A percentile compares a stretch with the other conserved stretches of the same genome.
These are phyloP conservation scores for Hyparrhenia diplandra DNA, from an alignment of 176 grass and related monocot genomes.

Conservation along the genomic window DNA sequence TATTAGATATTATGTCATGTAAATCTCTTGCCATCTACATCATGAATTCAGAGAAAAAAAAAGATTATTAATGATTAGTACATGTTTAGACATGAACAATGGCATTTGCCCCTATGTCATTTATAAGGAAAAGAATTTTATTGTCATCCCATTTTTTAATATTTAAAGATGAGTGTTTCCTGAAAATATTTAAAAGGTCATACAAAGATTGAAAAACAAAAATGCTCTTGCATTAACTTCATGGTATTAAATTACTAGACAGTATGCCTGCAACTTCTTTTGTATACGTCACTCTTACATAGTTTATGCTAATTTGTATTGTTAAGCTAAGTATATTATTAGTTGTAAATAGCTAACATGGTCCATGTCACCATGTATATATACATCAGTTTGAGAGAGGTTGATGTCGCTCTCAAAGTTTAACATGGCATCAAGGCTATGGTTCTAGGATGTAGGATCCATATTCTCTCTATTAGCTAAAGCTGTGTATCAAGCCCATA, in stretches of 20 bases:
- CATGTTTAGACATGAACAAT: not conserved
- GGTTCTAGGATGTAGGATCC: not conserved
- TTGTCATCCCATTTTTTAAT: not conserved
- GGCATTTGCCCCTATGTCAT: not conserved
- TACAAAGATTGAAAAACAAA: not conserved
- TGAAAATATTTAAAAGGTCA: not conserved
- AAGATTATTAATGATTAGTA: not conserved
- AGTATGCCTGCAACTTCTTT: constrained; percentile 3
- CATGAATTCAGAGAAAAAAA: constrained; percentile 20
- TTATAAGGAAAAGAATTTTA: not conserved
- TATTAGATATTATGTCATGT: constrained; percentile 39
- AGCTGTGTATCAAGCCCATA: not conserved
- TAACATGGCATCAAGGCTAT: not conserved
- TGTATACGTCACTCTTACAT: not conserved
- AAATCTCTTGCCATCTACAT: constrained; percentile 82
- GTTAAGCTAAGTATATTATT: not conserved
- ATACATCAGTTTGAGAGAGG: not conserved
- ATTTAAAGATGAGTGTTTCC: not conserved
- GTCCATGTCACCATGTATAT: not conserved
- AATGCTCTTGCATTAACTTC: not conserved
- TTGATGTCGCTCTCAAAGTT: not conserved
- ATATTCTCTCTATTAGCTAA: not conserved
- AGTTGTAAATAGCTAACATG: not conserved
- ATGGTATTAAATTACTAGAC: not conserved
- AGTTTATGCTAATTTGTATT: constrained; percentile 20